These are phyloP conservation scores for Mortierella sp. DNA, from an alignment of 371 early-diverging fungal genomes.

Conservation along the genomic window DNA sequence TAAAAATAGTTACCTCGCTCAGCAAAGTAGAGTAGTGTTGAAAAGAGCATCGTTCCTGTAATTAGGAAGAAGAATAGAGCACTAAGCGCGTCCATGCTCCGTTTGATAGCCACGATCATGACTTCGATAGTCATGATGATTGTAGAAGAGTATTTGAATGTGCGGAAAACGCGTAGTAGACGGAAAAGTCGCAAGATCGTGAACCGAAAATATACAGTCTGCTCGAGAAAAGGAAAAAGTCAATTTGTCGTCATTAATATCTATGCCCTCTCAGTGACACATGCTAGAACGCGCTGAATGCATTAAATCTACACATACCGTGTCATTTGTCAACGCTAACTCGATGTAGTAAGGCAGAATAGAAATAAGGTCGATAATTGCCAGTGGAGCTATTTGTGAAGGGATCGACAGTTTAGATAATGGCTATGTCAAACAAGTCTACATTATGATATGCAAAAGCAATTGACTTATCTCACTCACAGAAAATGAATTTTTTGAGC, in stretches of 20 bases:
- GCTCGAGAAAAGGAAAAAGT: neutral
- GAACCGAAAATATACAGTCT: conserved; percentile 87
- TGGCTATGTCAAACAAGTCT: no score
- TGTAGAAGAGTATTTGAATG: conserved; percentile 84
- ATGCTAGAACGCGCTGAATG: no score
- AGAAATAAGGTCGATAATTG: conserved; percentile 84
- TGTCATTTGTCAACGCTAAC: conserved; percentile 75
- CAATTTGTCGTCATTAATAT: neutral
- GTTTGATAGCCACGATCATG: conserved; percentile 84
- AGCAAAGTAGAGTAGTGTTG: conserved; percentile 87
- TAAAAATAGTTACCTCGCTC: conserved; percentile 82
- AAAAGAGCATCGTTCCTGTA: conserved; percentile 79
- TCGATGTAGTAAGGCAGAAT: conserved; percentile 88
- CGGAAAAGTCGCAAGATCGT: conserved; percentile 86
- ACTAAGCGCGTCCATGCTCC: conserved; percentile 82
- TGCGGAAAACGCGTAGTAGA: conserved; percentile 83
- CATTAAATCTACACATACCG: conserved; percentile 57
- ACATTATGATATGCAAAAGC: no score
- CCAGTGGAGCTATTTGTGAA: conserved; percentile 69
- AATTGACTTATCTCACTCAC: conserved; percentile 39
- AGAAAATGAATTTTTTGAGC: conserved; percentile 62
- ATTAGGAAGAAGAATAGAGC: conserved; percentile 85
- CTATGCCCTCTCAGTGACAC: no score
- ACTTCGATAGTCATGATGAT: conserved; percentile 87
- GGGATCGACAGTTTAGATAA: no score